Percentiles rank a stretch among this genome's conserved stretches.
phyloP scores from a whole-genome alignment of 176 grass and related monocot species.

The Phoenix dactylifera region DNA sequence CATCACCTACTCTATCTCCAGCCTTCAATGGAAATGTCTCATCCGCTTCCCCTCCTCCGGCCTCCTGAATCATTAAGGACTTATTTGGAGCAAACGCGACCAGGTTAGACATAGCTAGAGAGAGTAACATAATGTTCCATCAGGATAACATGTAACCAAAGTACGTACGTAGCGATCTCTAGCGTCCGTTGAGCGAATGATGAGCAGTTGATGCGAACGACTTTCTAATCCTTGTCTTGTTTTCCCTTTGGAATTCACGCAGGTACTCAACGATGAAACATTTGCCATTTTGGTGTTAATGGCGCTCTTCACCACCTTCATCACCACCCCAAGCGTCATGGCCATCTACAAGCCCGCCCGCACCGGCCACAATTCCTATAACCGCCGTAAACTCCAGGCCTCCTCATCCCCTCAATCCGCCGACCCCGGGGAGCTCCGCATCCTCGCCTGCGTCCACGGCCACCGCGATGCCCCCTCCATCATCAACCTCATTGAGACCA shows the following conservation, averaged over 20 bases:
- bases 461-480: constrained; percentile 49
- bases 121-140: too few species aligned
- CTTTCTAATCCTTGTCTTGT: too few species aligned
- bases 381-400: constrained; percentile 61
- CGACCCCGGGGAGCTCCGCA: constrained; percentile 42
- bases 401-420: constrained; percentile 41
- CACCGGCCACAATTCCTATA: constrained; percentile 3
- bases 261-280: constrained; percentile 81
- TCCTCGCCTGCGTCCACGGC: constrained; percentile 65
- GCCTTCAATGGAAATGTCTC: too few species aligned
- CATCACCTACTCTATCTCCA: too few species aligned
- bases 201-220: too few species aligned
- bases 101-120: too few species aligned
- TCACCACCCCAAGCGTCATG: constrained; percentile 77
- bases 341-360: constrained; percentile 85
- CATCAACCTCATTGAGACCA: constrained; percentile 75
- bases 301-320: constrained; percentile 84
- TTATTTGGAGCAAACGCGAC: too few species aligned
- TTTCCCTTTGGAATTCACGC: neutral
- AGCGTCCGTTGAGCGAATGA: too few species aligned
- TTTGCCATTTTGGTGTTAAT: constrained; percentile 83
- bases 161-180: too few species aligned
- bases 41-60: too few species aligned
- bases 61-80: too few species aligned
- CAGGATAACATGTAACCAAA: too few species aligned